Evolutionary conservation across 2,329 filamentous ascomycete species (phyloP).

Genomic region (Alternaria infectoria): DNA sequence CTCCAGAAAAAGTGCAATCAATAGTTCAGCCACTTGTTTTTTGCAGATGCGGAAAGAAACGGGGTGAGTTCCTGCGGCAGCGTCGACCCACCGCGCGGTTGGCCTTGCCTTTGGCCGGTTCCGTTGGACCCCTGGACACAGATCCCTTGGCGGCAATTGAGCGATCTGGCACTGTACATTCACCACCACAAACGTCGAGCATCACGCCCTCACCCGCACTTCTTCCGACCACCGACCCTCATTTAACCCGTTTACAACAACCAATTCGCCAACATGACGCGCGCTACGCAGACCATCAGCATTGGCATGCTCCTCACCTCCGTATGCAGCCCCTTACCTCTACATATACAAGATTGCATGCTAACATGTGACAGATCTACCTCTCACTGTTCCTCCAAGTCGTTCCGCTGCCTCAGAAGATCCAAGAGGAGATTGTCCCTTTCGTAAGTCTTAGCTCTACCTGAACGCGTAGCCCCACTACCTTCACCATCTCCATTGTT

Average conservation of each 20-base stretch:
- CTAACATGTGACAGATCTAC: constrained; percentile 72
- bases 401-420: constrained; percentile 75
- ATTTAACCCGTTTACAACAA: constrained; percentile 6
- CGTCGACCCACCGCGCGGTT: constrained; percentile 16
- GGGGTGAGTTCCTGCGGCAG: constrained; percentile 8
- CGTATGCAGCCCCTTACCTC: constrained; percentile 58
- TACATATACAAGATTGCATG: constrained; percentile 6
- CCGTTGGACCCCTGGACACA: constrained; percentile 24
- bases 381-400: constrained; percentile 84
- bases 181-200: constrained; percentile 23
- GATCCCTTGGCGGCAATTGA: constrained; percentile 34
- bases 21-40: constrained; percentile 16
- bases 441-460: constrained; percentile 69
- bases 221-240: constrained; percentile 31
- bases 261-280: constrained; percentile 73
- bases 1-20: constrained; percentile 11
- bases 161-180: constrained; percentile 34
- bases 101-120: constrained; percentile 20
- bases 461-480: neutral
- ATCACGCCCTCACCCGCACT: constrained; percentile 6
- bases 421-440: constrained; percentile 87
- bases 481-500: neutral
- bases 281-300: constrained; percentile 90
- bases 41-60: constrained; percentile 5
- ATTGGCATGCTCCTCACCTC: constrained; percentile 86